phyloP scores from a whole-genome alignment of 805 yeast species.

The Sungouiozyma ichnusensis region DNA sequence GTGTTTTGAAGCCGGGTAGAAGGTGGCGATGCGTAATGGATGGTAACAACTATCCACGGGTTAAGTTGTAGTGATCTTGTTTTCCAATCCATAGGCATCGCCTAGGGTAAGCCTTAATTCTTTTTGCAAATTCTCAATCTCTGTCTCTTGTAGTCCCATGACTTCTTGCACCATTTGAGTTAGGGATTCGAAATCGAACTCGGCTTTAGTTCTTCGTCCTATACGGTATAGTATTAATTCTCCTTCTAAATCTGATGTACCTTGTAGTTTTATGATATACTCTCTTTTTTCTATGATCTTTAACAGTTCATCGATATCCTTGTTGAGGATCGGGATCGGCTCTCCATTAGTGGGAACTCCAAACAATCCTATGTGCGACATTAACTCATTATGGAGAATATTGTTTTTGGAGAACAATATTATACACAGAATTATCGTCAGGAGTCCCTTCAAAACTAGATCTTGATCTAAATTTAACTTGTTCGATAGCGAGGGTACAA shows the following conservation, averaged over 20 bases:
- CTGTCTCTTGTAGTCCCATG: slow-evolving; percentile 12
- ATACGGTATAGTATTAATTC: slow-evolving; percentile 15
- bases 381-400: slow-evolving; percentile 19
- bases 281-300: slow-evolving; percentile 15
- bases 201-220: slow-evolving; percentile 23
- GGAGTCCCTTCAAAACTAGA: slow-evolving; percentile 17
- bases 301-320: slow-evolving; percentile 16
- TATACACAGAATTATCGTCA: slow-evolving; percentile 12
- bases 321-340: slow-evolving; percentile 17
- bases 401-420: slow-evolving; percentile 22
- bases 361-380: slow-evolving; percentile 10
- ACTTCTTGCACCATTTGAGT: slow-evolving; percentile 13
- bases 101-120: slow-evolving; percentile 19
- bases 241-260: slow-evolving; percentile 17
- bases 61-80: too few relatives aligned
- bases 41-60: too few relatives aligned
- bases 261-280: slow-evolving; percentile 16
- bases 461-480: slow-evolving; percentile 13
- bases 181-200: slow-evolving; percentile 17
- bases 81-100: slow-evolving; percentile 13
- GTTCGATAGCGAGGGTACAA: slow-evolving; percentile 9
- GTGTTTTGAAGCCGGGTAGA: too few relatives aligned
- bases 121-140: slow-evolving; percentile 8
- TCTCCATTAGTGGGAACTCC: slow-evolving; percentile 23
- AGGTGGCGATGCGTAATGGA: too few relatives aligned